Conservation (phyloP, 1,139 yeast genomes). For the Protomyces inundatus region DNA sequence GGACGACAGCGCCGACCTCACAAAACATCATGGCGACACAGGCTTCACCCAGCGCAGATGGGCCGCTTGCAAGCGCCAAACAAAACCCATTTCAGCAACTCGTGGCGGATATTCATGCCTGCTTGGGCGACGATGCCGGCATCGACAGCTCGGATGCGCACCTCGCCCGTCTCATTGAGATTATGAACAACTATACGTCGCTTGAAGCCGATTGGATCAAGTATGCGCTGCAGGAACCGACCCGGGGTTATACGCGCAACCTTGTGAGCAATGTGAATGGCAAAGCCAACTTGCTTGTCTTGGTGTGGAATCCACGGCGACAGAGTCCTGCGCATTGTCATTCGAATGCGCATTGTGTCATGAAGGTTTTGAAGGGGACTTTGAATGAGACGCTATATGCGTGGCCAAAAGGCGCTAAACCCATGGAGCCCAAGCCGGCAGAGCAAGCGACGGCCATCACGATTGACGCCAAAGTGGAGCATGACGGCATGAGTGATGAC, state of each 20-base stretch:
- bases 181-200: slow-evolving; percentile 51
- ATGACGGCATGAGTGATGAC: background rate
- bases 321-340: slow-evolving; percentile 70
- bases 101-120: slow-evolving; percentile 1
- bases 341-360: slow-evolving; percentile 60
- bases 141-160: slow-evolving; percentile 51
- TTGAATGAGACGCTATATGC: slow-evolving; percentile 57
- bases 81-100: background rate
- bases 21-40: too few relatives aligned
- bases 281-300: slow-evolving; percentile 60
- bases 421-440: slow-evolving; percentile 27
- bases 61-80: background rate
- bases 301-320: slow-evolving; percentile 70
- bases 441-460: slow-evolving; percentile 2
- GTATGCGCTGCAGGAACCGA: slow-evolving; percentile 53
- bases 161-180: slow-evolving; percentile 44
- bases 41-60: too few relatives aligned
- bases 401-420: slow-evolving; percentile 42
- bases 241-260: slow-evolving; percentile 49
- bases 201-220: slow-evolving; percentile 51
- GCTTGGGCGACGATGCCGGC: slow-evolving; percentile 42
- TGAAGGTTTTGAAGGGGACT: slow-evolving; percentile 57
- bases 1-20: too few relatives aligned
- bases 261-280: slow-evolving; percentile 63
- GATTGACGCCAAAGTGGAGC: background rate